phyloP scores from a whole-genome alignment of 257 asterid genomes.

The Thymus mandschuricus region DNA sequence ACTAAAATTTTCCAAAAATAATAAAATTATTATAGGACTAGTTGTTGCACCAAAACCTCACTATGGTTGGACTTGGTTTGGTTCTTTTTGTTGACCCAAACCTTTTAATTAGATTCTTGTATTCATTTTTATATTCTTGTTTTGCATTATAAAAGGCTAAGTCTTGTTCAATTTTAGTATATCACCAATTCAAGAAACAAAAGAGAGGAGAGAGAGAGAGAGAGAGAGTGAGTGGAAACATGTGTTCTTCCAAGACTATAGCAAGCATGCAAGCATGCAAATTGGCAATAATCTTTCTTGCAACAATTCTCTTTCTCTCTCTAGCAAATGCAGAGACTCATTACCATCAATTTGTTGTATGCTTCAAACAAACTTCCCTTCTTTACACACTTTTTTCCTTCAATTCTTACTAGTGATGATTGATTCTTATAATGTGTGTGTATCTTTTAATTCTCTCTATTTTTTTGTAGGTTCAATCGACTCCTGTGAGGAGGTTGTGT shows the following conservation, averaged over 20 bases:
- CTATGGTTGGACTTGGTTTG: constrained; percentile 14
- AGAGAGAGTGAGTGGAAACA: neutral
- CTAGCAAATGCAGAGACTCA: constrained; percentile 55
- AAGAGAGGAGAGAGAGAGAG: neutral
- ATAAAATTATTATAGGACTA: constrained; percentile 20
- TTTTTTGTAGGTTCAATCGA: constrained; percentile 50
- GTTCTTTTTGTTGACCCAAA: constrained; percentile 34
- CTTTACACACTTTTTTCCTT: neutral
- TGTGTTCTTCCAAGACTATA: constrained; percentile 19
- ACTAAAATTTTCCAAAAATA: neutral
- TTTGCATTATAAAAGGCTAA: constrained; percentile 31
- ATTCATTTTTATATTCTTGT: too few species aligned
- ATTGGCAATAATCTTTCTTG: constrained; percentile 36
- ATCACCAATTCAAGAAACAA: constrained; percentile 19
- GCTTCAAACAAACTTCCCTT: neutral
- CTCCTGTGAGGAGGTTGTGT: constrained; percentile 66
- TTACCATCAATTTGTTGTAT: constrained; percentile 55
- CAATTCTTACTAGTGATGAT: neutral
- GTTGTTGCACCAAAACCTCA: constrained; percentile 59
- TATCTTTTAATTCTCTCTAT: too few species aligned
- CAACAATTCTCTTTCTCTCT: constrained; percentile 30
- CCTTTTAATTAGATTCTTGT: neutral
- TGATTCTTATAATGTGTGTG: too few species aligned
- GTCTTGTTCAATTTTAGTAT: neutral
- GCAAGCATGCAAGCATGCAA: constrained; percentile 33